These are phyloP conservation scores for Colletotrichum magnum DNA, from an alignment of 2,329 filamentous ascomycete species.

Conservation along the genomic window DNA sequence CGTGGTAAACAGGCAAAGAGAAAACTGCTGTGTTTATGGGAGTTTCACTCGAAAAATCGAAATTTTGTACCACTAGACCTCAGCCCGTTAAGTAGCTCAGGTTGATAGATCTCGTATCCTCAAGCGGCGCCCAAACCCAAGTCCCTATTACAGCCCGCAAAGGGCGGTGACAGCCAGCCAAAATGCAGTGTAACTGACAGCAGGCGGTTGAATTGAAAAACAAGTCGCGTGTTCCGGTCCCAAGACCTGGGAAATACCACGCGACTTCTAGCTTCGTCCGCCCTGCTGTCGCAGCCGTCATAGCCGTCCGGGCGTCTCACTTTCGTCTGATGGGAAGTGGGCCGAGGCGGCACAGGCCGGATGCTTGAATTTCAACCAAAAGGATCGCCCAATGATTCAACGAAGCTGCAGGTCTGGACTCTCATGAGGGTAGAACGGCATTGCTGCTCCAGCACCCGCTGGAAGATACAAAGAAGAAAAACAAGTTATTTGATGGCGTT, in stretches of 20 bases:
- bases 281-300: constrained; percentile 16
- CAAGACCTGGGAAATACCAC: not conserved
- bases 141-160: no score
- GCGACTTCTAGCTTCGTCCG: constrained; percentile 4
- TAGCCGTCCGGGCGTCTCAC: constrained; percentile 15
- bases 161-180: not conserved
- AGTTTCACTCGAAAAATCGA: no score
- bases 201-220: not conserved
- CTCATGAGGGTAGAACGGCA: no score
- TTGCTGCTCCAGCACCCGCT: constrained; percentile 9
- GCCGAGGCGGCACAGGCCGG: not conserved
- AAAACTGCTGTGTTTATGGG: no score
- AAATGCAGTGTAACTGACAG: not conserved
- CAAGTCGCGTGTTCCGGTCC: constrained; percentile 1
- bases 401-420: no score
- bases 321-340: not conserved
- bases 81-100: no score
- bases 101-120: no score
- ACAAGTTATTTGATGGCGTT: constrained; percentile 25
- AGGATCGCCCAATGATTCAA: no score
- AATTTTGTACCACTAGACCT: no score
- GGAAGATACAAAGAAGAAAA: not conserved
- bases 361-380: no score
- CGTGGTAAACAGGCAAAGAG: no score
- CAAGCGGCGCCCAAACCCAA: no score